Conservation (phyloP, 192 early-diverging fungal species). For the Kappamyces sp. region DNA sequence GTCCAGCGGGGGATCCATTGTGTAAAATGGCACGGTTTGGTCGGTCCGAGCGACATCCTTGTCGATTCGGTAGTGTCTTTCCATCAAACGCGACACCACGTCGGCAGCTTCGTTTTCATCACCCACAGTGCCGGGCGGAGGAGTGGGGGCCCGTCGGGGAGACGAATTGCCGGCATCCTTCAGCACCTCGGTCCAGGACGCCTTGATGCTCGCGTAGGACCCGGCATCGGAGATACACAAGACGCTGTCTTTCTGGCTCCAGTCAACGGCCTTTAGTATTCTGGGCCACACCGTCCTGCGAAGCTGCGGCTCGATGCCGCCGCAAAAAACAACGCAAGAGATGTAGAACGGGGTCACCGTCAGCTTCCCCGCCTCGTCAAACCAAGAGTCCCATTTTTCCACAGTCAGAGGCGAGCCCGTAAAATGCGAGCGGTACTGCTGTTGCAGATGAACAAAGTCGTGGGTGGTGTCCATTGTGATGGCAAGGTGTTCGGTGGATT, state of each 20-base stretch:
- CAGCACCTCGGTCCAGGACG: constrained; percentile 42
- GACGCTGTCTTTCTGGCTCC: constrained; percentile 1
- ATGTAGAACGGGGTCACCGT: constrained; percentile 26
- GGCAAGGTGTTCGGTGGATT: background rate
- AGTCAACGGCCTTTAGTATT: constrained; percentile 1
- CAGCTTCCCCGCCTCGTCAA: constrained; percentile 33
- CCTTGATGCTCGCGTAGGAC: constrained; percentile 35
- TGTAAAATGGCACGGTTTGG: constrained; percentile 56
- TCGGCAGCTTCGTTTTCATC: constrained; percentile 49
- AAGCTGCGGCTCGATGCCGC: constrained; percentile 10
- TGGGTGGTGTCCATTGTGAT: constrained; percentile 25
- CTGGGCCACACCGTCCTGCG: constrained; percentile 1
- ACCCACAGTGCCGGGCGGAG: constrained; percentile 23
- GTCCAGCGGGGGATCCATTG: constrained; percentile 46
- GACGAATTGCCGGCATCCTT: constrained; percentile 20
- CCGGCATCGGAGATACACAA: constrained; percentile 8
- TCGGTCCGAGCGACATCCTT: constrained; percentile 98
- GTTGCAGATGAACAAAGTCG: constrained; percentile 32
- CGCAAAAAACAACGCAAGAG: constrained; percentile 29
- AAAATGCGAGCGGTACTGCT: constrained; percentile 4
- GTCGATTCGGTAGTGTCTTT: constrained; percentile 59
- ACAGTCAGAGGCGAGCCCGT: constrained; percentile 27
- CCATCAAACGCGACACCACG: constrained; percentile 43
- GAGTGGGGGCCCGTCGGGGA: background rate
- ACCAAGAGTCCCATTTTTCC: constrained; percentile 38